Evolutionary conservation across 2,329 filamentous ascomycete species (phyloP).

Genomic region (Nemania abortiva): DNA sequence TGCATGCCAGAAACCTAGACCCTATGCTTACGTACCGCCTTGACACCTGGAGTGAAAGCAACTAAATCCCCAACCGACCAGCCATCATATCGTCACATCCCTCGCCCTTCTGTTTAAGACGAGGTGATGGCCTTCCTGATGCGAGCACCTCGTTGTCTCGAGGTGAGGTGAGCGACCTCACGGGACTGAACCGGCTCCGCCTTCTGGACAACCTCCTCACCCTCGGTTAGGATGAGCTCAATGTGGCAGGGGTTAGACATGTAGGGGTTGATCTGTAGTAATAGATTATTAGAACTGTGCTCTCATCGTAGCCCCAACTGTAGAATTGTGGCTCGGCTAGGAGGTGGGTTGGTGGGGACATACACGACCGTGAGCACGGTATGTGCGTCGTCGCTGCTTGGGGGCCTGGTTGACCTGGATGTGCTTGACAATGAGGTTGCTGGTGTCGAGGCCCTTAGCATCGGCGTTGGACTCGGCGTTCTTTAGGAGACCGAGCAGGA

Average conservation of each 20-base stretch:
- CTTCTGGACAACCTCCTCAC: slow-evolving; percentile 95
- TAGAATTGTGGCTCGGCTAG: background rate
- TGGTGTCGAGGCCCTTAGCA: slow-evolving; percentile 96
- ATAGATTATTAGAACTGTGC: slow-evolving; percentile 24
- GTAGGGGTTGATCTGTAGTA: slow-evolving; percentile 94
- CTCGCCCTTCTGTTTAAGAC: slow-evolving; percentile 61
- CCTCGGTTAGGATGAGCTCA: slow-evolving; percentile 99
- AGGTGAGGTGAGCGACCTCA: slow-evolving; percentile 78
- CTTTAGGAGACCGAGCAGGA: slow-evolving; percentile 96
- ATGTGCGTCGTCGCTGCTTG: slow-evolving; percentile 98
- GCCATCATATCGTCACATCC: slow-evolving; percentile 49
- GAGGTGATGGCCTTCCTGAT: slow-evolving; percentile 73
- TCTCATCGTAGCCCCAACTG: background rate
- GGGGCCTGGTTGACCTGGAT: slow-evolving; percentile 99
- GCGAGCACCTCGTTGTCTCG: slow-evolving; percentile 88
- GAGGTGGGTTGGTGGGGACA: slow-evolving; percentile 58
- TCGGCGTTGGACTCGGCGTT: slow-evolving; percentile 98
- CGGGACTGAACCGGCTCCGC: slow-evolving; percentile 75
- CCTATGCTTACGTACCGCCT: slow-evolving; percentile 55
- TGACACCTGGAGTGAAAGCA: slow-evolving; percentile 55
- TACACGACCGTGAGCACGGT: slow-evolving; percentile 99
- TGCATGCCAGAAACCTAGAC: slow-evolving; percentile 54
- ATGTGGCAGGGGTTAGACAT: slow-evolving; percentile 99
- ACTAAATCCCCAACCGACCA: slow-evolving; percentile 49
- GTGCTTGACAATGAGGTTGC: slow-evolving; percentile 99